Conservation (phyloP, 768 basidiomycete species). For the Mycena haematopus region DNA sequence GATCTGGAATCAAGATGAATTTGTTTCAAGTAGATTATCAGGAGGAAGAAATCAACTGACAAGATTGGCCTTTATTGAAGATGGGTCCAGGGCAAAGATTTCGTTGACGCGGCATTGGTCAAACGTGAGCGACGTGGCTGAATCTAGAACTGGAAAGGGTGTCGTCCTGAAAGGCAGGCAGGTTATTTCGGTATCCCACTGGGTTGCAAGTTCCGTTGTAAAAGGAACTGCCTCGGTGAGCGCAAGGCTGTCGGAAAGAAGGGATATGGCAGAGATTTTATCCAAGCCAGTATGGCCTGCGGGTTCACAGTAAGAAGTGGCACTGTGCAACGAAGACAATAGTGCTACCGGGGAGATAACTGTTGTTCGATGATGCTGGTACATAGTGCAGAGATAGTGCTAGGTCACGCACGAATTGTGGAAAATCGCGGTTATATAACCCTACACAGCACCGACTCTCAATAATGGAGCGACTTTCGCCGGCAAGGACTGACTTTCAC, state of each 20-base stretch:
- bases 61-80: conserved; percentile 50
- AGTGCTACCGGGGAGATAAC: conserved; percentile 53
- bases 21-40: conserved; percentile 2
- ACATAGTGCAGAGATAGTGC: conserved; percentile 9
- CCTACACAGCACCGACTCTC: conserved; percentile 29
- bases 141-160: conserved; percentile 57
- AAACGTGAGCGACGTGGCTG: conserved; percentile 41
- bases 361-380: conserved; percentile 34
- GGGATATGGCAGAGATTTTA: conserved; percentile 52
- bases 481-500: conserved; percentile 25
- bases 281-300: conserved; percentile 50
- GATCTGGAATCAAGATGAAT: conserved; percentile 41
- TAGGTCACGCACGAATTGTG: conserved; percentile 53
- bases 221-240: conserved; percentile 49
- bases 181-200: conserved; percentile 54
- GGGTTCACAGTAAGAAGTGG: conserved; percentile 6
- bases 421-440: conserved; percentile 42
- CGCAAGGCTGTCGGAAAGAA: conserved; percentile 38
- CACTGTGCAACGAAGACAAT: neutral
- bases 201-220: conserved; percentile 50
- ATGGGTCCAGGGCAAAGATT: conserved; percentile 48
- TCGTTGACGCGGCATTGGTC: conserved; percentile 43
- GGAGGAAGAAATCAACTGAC: conserved; percentile 37
- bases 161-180: conserved; percentile 64
- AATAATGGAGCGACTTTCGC: conserved; percentile 9